Base-by-base conservation (phyloP, 2,329 filamentous ascomycete species). In the Microdochium nivale region DNA sequence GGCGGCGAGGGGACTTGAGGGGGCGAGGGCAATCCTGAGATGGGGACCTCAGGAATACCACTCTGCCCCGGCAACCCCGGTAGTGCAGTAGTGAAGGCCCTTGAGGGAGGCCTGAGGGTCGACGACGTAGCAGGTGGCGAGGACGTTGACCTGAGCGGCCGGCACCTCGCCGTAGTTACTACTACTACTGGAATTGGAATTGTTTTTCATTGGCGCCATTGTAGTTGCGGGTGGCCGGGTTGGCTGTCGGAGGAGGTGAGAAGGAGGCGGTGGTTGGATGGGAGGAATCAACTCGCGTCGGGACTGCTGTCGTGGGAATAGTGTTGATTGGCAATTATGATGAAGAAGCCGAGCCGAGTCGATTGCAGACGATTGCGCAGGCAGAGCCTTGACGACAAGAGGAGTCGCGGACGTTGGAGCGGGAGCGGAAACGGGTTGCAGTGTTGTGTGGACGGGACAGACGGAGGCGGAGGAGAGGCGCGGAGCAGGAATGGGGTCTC, bases 81-180 rank as follows among this genome's bases (percentile, higher is more conserved):
- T 91, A 88, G 90, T 91, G 83, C 87, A 95, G 84, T 95, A 96
- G 78, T 95, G 90, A 75, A 94, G 87, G 69, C 88, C 88, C 70
- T 85, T 84, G 64, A 96, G 79, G 66, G 76, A 79, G 69, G 83
- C 79, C 62, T 84, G 79, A 65, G 76, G 75, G 72, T 91, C 84
- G 70, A 92, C 88, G 63, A 88, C 77, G 76, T 96, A 96, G 81
- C 90, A 95, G 70, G 86, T 91, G 74, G 91, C 90, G 76, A 92
- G 86, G 72, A 94, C 84, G 70, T 87, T 87, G 76, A 83, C 78
- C 70, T 76, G 76, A 63, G 79, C 78, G 73, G 70, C 75, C 71
- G 75, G 74, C 74, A 73, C 78, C 77, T 81, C 81, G 79, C 82
- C 80, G 80, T 84, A 88, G 83, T 79, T 87, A 88, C 83, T 87